phyloP scores from a whole-genome alignment of 495 filamentous ascomycete species.

The Penicillium herquei region DNA sequence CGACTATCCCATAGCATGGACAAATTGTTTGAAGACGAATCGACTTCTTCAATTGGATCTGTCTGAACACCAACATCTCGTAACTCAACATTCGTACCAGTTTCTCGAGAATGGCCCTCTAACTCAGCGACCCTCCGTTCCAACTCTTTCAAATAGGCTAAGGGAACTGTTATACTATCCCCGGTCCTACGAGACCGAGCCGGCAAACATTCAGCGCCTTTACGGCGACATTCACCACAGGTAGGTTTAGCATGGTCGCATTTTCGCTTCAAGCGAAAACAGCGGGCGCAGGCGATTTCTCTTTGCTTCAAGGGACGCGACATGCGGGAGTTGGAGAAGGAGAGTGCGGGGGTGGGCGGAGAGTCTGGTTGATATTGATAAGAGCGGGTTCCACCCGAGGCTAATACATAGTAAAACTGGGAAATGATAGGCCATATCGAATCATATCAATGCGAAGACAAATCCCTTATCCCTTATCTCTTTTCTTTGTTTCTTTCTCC shows the following conservation, averaged over 20 bases:
- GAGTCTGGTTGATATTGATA: conserved; percentile 17
- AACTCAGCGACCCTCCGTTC: conserved; percentile 27
- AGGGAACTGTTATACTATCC: conserved; percentile 31
- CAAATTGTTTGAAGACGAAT: not conserved
- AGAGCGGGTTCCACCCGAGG: conserved; percentile 18
- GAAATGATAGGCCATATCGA: conserved; percentile 1
- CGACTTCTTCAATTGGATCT: conserved; percentile 8
- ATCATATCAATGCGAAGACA: not conserved
- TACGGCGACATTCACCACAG: conserved; percentile 34
- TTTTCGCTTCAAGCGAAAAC: conserved; percentile 35
- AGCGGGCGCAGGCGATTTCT: conserved; percentile 34
- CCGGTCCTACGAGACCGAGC: conserved; percentile 27
- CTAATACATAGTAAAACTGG: not conserved
- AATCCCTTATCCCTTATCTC: not conserved
- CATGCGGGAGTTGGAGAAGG: conserved; percentile 19
- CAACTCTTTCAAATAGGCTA: conserved; percentile 31
- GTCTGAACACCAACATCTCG: conserved; percentile 33
- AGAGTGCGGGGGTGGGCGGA: conserved; percentile 22
- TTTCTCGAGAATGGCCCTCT: conserved; percentile 3
- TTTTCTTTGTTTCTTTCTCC: not conserved
- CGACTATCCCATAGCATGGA: conserved; percentile 2
- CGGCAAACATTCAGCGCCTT: conserved; percentile 33
- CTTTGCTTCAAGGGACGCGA: conserved; percentile 27
- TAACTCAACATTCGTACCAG: conserved; percentile 1
- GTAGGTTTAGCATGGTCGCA: conserved; percentile 35